Base-by-base conservation (phyloP, 2,329 filamentous ascomycete genomes). In the Fusarium nisikadoi region DNA sequence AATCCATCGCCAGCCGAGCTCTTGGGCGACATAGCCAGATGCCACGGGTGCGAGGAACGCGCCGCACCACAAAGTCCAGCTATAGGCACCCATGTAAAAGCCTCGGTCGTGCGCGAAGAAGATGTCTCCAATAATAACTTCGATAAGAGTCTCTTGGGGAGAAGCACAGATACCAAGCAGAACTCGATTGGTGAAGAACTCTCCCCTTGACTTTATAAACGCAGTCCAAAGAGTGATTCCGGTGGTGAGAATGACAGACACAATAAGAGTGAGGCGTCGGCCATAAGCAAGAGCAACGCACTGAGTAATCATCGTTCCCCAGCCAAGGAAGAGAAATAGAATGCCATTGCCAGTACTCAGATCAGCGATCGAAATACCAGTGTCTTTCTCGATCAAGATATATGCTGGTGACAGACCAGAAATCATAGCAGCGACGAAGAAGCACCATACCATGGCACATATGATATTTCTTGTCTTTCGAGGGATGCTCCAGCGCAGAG, bases 361-460 rank as follows among this genome's bases (percentile, higher is more conserved):
- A 14, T 77, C 73, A 1, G 75, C 75, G 25, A 77, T 66, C 3
- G 74, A 75, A n/a, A 77, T 77, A 10, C 75, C 75, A 6, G 75
- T 77, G 31, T 76, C 73, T 11, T 62, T 46, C 38, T 75, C 64
- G 36, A 77, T 77, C 46, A 74, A 45, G 19, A 77, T 61, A 23
- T 77, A 77, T 2, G 75, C 75, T 8, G 75, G 75, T 6, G 75
- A 77, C 11, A 77, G 43, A 9, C 74, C 73, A 0, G 73, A 76
- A 42, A 77, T 68, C 36, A 77, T 70, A 38, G 74, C 75, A 7
- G 74, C 73, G 5, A 56, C 70, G 25, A 77, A 72, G 52, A 77
- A 77, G 53, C 75, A 77, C 75, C 75, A 77, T 2, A 64, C 52
- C 75, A 77, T 77, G 4, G 64, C 75, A 19, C 68, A 74, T 1